A percentile compares a stretch with the other conserved stretches of the same genome.
phyloP scores from a whole-genome alignment of 106 monocot genomes.

The Acanthochlamys bracteata region DNA sequence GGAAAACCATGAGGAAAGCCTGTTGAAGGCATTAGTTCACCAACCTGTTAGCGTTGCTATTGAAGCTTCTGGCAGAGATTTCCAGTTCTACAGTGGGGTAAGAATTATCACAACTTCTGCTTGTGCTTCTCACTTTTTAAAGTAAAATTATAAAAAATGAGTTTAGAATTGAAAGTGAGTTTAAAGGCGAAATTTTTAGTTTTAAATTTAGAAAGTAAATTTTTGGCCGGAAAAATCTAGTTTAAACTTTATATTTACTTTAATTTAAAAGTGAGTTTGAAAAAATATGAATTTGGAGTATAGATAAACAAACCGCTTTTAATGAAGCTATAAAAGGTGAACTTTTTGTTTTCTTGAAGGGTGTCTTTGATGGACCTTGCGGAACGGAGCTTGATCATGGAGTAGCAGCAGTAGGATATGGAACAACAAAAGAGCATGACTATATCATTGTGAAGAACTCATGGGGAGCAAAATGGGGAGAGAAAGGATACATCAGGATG shows the following conservation, averaged over 20 bases:
- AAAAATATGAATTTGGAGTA: too few relatives aligned
- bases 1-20: conserved; percentile 15
- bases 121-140: too few relatives aligned
- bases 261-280: too few relatives aligned
- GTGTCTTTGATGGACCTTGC: conserved; percentile 37
- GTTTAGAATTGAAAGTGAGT: too few relatives aligned
- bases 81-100: conserved; percentile 58
- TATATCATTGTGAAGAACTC: conserved; percentile 48
- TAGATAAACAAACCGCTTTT: too few relatives aligned
- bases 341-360: conserved; percentile 15
- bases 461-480: conserved; percentile 44
- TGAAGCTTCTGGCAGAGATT: conserved; percentile 34
- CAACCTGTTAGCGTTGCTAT: conserved; percentile 51
- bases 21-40: conserved; percentile 38
- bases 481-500: conserved; percentile 55
- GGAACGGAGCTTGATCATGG: conserved; percentile 41
- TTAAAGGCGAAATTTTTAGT: too few relatives aligned
- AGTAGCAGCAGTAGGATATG: conserved; percentile 42
- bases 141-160: too few relatives aligned
- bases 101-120: background rate
- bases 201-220: too few relatives aligned
- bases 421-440: conserved; percentile 17
- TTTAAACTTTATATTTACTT: too few relatives aligned
- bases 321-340: too few relatives aligned
- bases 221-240: too few relatives aligned